A percentile compares a stretch with the other conserved stretches of the same genome.
Conservation (phyloP, 1,284 basidiomycete genomes). For the Thelephora terrestris region DNA sequence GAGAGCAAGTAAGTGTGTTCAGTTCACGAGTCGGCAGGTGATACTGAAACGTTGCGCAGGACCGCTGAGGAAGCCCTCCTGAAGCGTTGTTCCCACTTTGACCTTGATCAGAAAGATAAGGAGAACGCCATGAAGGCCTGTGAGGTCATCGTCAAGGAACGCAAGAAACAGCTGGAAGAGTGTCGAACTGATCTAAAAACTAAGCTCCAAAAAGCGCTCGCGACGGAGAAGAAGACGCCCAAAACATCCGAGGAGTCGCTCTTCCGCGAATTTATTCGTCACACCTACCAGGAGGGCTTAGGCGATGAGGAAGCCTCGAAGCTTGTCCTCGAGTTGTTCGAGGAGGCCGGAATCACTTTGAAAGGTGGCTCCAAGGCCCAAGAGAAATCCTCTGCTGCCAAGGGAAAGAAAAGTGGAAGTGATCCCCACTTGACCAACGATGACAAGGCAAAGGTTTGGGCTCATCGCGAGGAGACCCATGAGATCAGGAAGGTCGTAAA, state of each 20-base stretch:
- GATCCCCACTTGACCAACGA: constrained; percentile 44
- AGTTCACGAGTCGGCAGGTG: background rate
- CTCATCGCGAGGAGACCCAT: constrained; percentile 79
- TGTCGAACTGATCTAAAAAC: constrained; percentile 68
- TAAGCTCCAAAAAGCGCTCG: constrained; percentile 57
- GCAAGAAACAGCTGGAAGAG: constrained; percentile 67
- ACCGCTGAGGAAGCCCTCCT: constrained; percentile 86
- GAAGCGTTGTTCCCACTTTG: constrained; percentile 91
- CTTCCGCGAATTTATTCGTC: constrained; percentile 67
- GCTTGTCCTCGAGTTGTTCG: constrained; percentile 47
- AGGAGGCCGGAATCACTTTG: constrained; percentile 43
- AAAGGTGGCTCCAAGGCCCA: constrained; percentile 17
- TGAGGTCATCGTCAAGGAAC: constrained; percentile 81
- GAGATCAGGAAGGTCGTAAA: constrained; percentile 75
- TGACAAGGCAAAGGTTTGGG: constrained; percentile 62
- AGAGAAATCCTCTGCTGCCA: constrained; percentile 25
- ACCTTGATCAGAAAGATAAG: constrained; percentile 65
- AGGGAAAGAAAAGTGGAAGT: constrained; percentile 44
- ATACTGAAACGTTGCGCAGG: constrained; percentile 27
- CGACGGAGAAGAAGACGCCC: constrained; percentile 56
- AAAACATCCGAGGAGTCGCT: constrained; percentile 60
- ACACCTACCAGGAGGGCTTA: constrained; percentile 56
- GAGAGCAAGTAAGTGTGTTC: constrained; percentile 64
- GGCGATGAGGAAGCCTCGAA: constrained; percentile 70
- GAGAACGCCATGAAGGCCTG: constrained; percentile 86